phyloP scores from a whole-genome alignment of 139 green algal species.

The Chlamydomonas sphaeroides region DNA sequence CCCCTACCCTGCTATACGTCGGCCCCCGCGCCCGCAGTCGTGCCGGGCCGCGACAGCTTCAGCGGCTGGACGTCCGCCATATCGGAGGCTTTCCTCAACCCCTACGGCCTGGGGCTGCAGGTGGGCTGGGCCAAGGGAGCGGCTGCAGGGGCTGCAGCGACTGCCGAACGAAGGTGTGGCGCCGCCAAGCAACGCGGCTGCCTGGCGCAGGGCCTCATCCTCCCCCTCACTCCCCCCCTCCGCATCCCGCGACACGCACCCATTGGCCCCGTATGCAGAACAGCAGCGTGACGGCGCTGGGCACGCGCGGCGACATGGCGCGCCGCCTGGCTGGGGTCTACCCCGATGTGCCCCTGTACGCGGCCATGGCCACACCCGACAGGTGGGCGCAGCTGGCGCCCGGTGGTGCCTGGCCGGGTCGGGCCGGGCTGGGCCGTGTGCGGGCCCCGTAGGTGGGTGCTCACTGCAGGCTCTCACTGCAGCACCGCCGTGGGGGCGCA shows the following conservation, averaged over 20 bases:
- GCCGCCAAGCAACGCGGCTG: no score
- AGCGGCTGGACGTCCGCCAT: slow-evolving; percentile 47
- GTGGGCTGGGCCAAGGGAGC: neutral
- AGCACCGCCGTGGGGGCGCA: no score
- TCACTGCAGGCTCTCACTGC: no score
- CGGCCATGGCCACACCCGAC: slow-evolving; percentile 8
- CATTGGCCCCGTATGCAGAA: no score
- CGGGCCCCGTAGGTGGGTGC: no score
- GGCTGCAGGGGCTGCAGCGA: neutral
- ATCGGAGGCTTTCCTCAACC: slow-evolving; percentile 32
- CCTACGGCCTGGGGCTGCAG: slow-evolving; percentile 41
- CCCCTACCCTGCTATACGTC: no score
- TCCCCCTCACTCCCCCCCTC: no score
- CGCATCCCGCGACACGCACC: no score
- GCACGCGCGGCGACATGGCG: slow-evolving; percentile 18
- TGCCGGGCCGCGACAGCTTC: slow-evolving; percentile 19
- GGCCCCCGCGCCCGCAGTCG: slow-evolving; percentile 19
- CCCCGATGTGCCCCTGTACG: slow-evolving; percentile 35
- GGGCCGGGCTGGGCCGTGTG: no score
- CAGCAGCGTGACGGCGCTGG: slow-evolving; percentile 27
- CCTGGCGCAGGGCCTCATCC: no score
- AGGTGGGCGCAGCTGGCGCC: no score
- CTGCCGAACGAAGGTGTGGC: neutral
- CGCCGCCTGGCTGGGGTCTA: slow-evolving; percentile 10
- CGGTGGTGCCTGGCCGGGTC: no score